Evolutionary conservation across 441 rosid species (phyloP).

Genomic region (Syzygium malaccense): DNA sequence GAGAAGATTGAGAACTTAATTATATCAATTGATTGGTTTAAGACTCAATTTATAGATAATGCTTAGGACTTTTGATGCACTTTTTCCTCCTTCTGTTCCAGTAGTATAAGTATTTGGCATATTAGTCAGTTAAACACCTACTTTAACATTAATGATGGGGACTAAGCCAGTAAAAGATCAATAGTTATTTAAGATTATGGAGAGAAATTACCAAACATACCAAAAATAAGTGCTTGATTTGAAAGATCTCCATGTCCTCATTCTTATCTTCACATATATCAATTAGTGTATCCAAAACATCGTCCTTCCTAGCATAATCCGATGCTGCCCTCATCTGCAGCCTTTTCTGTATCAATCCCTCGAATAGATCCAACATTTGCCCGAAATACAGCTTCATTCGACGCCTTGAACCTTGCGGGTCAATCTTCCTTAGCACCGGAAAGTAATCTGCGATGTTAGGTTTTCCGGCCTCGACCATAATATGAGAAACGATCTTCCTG

Average conservation of each 20-base stretch:
- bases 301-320: neutral
- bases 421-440: neutral
- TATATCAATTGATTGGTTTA: too few relatives aligned
- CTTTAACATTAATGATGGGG: too few relatives aligned
- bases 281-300: neutral
- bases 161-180: too few relatives aligned
- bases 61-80: too few relatives aligned
- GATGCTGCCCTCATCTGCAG: neutral
- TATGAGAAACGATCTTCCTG: neutral
- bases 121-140: too few relatives aligned
- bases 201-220: too few relatives aligned
- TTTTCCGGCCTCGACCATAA: slow-evolving; percentile 5
- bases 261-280: slow-evolving; percentile 1
- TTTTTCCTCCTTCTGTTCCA: too few relatives aligned
- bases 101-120: too few relatives aligned
- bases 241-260: neutral
- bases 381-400: neutral
- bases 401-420: neutral
- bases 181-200: too few relatives aligned
- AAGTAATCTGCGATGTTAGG: neutral
- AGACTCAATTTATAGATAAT: too few relatives aligned
- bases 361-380: neutral
- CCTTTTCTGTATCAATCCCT: neutral
- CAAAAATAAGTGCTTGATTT: too few relatives aligned
- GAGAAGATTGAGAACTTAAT: too few relatives aligned